Evolutionary conservation across 208 protist genomes (phyloP), one percentile per base, ranked within the genome.

Genomic region (Acanthamoeba lugdunensis): DNA sequence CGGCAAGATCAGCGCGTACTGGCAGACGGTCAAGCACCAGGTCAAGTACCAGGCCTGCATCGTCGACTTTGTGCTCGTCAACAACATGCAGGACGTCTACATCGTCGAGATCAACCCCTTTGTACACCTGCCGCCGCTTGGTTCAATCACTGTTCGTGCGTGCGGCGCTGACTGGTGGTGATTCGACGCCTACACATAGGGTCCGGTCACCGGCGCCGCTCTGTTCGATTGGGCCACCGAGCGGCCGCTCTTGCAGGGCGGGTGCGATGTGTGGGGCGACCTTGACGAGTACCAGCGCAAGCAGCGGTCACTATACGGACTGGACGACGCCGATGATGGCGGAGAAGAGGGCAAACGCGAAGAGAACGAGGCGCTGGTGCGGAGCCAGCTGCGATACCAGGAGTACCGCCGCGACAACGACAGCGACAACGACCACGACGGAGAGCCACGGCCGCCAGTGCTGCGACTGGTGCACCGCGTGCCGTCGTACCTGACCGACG

Each of bases 31-130:
- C 4, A 16, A 56, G 48, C 45, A 14, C 13, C 45, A 82, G 9
- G 89, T 93, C 4, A 23, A 33, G 18, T 90, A 90, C 63, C 89
- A 81, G 23, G 65, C 65, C 0, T 75, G 50, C 28, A 93, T 93
- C 33, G 67, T 93, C 28, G 89, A 93, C 89, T 93, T 93, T 93
- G 89, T 81, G 41, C 58, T 93, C 4, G 89, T 93, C 5, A 48
- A 58, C 23, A 30, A 75, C 33, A 75, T 88, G 48, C 81, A 61
- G 13, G 37, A 75, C 18, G 89, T 93, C 50, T 93, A 93, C 65
- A 37, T 75, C 25, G 67, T 93, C 4, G 89, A 93, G 69, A 81
- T 93, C 89, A 93, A 93, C 50, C 89, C 89, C 13, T 93, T 93
- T 58, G 89, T 93, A 82, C 21, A 14, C 79, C 25, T 21, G 4